Conservation (phyloP, 2,329 filamentous ascomycete genomes). For the Apiospora saccharicola region DNA sequence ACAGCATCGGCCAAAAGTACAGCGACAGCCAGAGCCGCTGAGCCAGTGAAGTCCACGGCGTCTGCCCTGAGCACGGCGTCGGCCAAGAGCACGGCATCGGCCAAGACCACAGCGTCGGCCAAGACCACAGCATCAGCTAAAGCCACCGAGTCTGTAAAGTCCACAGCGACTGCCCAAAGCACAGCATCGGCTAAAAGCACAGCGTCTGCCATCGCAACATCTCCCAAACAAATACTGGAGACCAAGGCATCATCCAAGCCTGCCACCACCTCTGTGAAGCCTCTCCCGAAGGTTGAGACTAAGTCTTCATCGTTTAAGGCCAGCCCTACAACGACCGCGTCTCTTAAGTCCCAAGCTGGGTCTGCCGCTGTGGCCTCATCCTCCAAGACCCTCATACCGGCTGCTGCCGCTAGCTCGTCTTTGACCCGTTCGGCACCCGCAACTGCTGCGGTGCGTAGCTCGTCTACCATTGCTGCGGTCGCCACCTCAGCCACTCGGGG, state of each 20-base stretch:
- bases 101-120: background rate
- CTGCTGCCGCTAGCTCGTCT: background rate
- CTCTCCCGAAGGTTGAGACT: slow-evolving; percentile 1
- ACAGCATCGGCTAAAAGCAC: background rate
- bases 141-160: background rate
- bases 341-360: slow-evolving; percentile 1
- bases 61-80: background rate
- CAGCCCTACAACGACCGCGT: background rate
- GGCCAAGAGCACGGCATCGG: background rate
- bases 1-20: background rate
- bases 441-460: background rate
- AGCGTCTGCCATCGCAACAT: background rate
- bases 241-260: slow-evolving; percentile 10
- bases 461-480: background rate
- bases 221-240: background rate
- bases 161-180: background rate
- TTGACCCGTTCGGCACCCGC: slow-evolving; percentile 4
- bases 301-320: background rate
- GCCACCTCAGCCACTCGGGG: background rate
- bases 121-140: background rate
- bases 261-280: background rate
- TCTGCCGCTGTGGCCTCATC: background rate
- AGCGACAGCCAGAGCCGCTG: too few relatives aligned
- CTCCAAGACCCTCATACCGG: background rate
- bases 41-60: background rate